These are phyloP conservation scores for Ashbya aceris DNA, from an alignment of 1,139 yeast genomes.

Conservation along the genomic window DNA sequence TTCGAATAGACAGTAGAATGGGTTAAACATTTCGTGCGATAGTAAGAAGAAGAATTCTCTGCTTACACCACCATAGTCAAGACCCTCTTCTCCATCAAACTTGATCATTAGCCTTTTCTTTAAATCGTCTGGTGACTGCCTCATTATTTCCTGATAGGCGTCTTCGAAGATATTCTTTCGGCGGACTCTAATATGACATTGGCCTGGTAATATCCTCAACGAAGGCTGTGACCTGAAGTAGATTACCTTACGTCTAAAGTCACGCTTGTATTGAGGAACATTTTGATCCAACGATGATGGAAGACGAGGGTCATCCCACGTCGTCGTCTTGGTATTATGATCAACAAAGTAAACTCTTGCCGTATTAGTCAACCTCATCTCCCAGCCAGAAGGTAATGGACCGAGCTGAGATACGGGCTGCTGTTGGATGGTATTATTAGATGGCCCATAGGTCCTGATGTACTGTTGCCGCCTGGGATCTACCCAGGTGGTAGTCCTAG, in stretches of 20 bases:
- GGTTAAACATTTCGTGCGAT: slow-evolving; percentile 98
- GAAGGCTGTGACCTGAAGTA: slow-evolving; percentile 99
- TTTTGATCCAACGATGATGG: slow-evolving; percentile 96
- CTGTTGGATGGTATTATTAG: slow-evolving; percentile 76
- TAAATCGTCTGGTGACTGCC: slow-evolving; percentile 96
- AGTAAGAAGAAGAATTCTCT: slow-evolving; percentile 93
- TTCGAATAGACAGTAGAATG: slow-evolving; percentile 92
- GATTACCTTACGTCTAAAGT: slow-evolving; percentile 91
- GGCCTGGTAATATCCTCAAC: slow-evolving; percentile 91
- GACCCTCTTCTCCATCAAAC: slow-evolving; percentile 98
- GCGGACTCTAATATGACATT: slow-evolving; percentile 95
- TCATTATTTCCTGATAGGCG: slow-evolving; percentile 95
- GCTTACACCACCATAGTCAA: slow-evolving; percentile 98
- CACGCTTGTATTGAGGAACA: slow-evolving; percentile 98
- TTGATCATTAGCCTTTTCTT: slow-evolving; percentile 96
- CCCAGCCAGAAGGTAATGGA: slow-evolving; percentile 98
- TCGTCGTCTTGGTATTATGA: slow-evolving; percentile 96
- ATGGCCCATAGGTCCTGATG: slow-evolving; percentile 86
- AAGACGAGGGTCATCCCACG: slow-evolving; percentile 99
- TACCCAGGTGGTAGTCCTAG: slow-evolving; percentile 99
- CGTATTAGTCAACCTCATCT: slow-evolving; percentile 96
- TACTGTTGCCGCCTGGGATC: slow-evolving; percentile 99
- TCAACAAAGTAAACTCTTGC: slow-evolving; percentile 98
- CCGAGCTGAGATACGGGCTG: slow-evolving; percentile 98
- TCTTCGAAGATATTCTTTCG: slow-evolving; percentile 96